Evolutionary conservation across 2,329 filamentous ascomycete species (phyloP).

Genomic region (Torrubiella hemipterigena): DNA sequence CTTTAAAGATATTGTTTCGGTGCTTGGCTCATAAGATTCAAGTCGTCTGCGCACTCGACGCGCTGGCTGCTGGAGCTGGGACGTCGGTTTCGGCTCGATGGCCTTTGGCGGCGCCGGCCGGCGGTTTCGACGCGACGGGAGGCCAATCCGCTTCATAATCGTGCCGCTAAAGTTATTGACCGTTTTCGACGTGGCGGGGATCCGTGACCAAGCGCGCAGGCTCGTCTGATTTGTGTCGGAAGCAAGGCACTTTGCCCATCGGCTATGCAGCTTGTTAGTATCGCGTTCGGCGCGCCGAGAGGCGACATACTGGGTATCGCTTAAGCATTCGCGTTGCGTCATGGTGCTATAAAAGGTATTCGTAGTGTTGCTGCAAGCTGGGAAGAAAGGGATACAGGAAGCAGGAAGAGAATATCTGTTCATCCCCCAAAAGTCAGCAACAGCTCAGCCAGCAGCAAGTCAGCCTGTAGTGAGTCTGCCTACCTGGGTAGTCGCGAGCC

Average conservation of each 20-base stretch:
- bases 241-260: conserved; percentile 11
- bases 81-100: too few relatives aligned
- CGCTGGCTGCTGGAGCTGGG: neutral
- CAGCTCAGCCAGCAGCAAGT: too few relatives aligned
- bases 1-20: conserved; percentile 3
- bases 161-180: conserved; percentile 12
- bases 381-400: too few relatives aligned
- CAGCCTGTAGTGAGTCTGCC: too few relatives aligned
- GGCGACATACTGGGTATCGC: conserved; percentile 1
- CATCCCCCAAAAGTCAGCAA: too few relatives aligned
- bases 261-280: conserved; percentile 8
- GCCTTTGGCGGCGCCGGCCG: too few relatives aligned
- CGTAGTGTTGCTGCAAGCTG: too few relatives aligned
- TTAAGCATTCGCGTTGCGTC: too few relatives aligned
- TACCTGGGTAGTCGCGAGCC: too few relatives aligned
- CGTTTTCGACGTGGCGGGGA: conserved; percentile 13
- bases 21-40: conserved; percentile 4
- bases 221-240: conserved; percentile 10
- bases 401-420: too few relatives aligned
- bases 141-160: conserved; percentile 18
- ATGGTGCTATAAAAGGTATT: too few relatives aligned
- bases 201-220: conserved; percentile 18
- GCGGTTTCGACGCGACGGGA: conserved; percentile 2
- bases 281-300: too few relatives aligned
- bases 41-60: conserved; percentile 6